Evolutionary conservation across 129 eudicot species (phyloP).

Genomic region (Chrysanthemum lavandulifolium): DNA sequence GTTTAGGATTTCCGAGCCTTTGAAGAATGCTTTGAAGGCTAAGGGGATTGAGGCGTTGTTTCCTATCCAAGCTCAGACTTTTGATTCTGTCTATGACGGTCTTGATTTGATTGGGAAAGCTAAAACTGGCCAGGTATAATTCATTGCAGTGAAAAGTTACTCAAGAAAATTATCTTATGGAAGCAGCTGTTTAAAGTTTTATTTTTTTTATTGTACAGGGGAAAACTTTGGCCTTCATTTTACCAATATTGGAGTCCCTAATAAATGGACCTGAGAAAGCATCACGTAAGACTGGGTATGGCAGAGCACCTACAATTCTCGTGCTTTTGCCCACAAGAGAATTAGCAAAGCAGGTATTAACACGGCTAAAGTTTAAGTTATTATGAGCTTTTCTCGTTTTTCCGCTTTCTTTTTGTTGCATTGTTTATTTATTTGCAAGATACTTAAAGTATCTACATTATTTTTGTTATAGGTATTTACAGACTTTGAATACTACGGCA

Average conservation of each 20-base stretch:
- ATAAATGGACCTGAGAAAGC: constrained; percentile 63
- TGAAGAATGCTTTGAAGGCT: constrained; percentile 64
- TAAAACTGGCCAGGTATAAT: constrained; percentile 89
- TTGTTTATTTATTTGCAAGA: not conserved
- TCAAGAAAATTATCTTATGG: not conserved
- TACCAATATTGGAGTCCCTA: constrained; percentile 82
- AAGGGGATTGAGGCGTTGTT: constrained; percentile 84
- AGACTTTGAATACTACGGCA: constrained; percentile 81
- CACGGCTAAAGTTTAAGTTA: not conserved
- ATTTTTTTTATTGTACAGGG: constrained; percentile 43
- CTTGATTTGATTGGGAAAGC: constrained; percentile 96
- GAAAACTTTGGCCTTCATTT: constrained; percentile 85
- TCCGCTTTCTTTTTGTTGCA: too few relatives aligned
- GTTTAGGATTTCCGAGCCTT: constrained; percentile 71
- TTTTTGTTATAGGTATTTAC: constrained; percentile 50
- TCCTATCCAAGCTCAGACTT: constrained; percentile 94
- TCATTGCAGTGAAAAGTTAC: not conserved
- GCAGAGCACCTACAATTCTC: constrained; percentile 78
- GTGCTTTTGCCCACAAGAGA: constrained; percentile 94
- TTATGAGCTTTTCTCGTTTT: too few relatives aligned
- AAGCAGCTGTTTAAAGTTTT: not conserved
- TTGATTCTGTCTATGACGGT: constrained; percentile 64
- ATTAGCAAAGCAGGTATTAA: constrained; percentile 76
- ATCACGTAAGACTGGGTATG: constrained; percentile 71
- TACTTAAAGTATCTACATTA: not conserved